Percentiles rank a stretch among this genome's conserved stretches.
phyloP scores from a whole-genome alignment of 2,329 filamentous ascomycete species.

The Tolypocladium ovalisporum region DNA sequence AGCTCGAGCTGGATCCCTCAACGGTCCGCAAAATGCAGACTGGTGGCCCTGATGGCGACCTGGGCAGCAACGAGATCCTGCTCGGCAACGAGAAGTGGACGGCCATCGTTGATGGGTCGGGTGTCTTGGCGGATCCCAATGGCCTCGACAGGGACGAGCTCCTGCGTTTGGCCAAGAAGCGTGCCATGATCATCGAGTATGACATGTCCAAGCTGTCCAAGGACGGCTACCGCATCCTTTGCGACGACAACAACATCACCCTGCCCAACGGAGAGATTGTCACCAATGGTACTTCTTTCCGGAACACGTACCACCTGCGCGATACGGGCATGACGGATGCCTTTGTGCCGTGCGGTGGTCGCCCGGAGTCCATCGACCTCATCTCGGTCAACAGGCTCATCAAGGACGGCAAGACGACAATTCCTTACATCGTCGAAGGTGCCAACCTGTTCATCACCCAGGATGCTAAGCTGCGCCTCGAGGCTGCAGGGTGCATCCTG shows the following conservation, averaged over 20 bases:
- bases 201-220: constrained; percentile 76
- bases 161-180: constrained; percentile 69
- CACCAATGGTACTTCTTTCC: constrained; percentile 87
- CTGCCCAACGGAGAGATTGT: constrained; percentile 80
- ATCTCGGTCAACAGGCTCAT: constrained; percentile 81
- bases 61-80: constrained; percentile 96
- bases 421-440: constrained; percentile 95
- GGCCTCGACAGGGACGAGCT: constrained; percentile 81
- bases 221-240: constrained; percentile 81
- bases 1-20: constrained; percentile 78
- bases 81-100: constrained; percentile 94
- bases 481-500: constrained; percentile 86
- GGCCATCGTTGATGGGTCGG: constrained; percentile 89
- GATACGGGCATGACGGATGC: constrained; percentile 66
- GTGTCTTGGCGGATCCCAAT: constrained; percentile 86
- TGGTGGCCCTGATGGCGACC: constrained; percentile 89
- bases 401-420: constrained; percentile 71
- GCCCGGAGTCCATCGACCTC: constrained; percentile 92
- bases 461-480: constrained; percentile 89
- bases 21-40: constrained; percentile 92
- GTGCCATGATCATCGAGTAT: constrained; percentile 83
- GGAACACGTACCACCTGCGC: constrained; percentile 93
- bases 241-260: constrained; percentile 82
- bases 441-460: constrained; percentile 99
- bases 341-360: constrained; percentile 93